Evolutionary conservation across 768 basidiomycete genomes (phyloP), one percentile per base, ranked within the genome.

Genomic region (Termitomyces sp.): DNA sequence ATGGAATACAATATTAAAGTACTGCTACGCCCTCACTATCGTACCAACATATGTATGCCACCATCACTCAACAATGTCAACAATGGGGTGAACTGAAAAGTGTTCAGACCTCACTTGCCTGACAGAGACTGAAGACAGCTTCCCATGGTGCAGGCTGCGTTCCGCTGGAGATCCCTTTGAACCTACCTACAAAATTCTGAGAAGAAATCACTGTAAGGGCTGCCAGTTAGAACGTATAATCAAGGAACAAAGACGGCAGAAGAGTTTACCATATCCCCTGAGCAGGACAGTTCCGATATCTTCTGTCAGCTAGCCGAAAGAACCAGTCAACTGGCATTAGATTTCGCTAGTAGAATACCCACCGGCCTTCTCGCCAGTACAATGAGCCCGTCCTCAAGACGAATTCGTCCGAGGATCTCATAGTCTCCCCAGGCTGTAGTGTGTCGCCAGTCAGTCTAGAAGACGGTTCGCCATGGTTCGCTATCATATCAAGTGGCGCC

Each of bases 321-420:
- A 47, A 44, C 22, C 32, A 1, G 19, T 57, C 15, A 51, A 21
- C 12, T 38, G 10, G 8, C 37, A 49, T 34, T 24, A 19, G 30
- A 10, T 14, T 19, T 9, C 41, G 38, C 43, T 37, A 24, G 50
- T 17, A 30, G 17, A 41, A 11, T 28, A 68, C 78, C 55, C 53
- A 81, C 81, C 52, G 83, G 77, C 69, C 79, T 74, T 52, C 80
- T 76, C 26, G 75, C 59, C 34, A 87, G 66, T 3, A 79, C 74
- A 28, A 85, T 69, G 38, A 86, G 69, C 14, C 86, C 86, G 66
- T 88, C 86, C 38, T 72, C 71, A 8, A 80, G 67, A 30, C 86
- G 71, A 14, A 87, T 70, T 30, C 84, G 78, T 37, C 86, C 86
- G 41, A 80, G 65, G 48, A 86, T 71, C 46, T 68, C 74, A 54